Base-by-base conservation (phyloP, 108 stramenopile species). In the Pseudonitzschia multistriata region DNA sequence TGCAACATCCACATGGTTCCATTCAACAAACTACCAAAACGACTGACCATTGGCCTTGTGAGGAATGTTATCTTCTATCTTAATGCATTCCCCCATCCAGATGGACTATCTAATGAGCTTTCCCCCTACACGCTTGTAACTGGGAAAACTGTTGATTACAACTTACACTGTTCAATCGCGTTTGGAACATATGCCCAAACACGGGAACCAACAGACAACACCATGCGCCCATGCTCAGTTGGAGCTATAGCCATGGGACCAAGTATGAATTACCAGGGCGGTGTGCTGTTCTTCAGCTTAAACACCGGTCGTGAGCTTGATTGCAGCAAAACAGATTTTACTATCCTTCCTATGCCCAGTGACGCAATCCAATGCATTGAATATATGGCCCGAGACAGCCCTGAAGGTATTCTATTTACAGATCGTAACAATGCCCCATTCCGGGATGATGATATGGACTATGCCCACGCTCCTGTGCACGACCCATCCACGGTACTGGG, bases 171-270 rank as follows among this genome's bases (percentile, higher is more conserved):
- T 40, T 15, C 25, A 37, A 17, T 66, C 15, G 15, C 64, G 49
- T 66, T 40, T 48, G 76, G 76, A 13, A 40, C 25, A 28, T 77
- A 66, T 66, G 76, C 63, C 19, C 76, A 71, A 48, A 40, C 48
- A 29, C 54, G 54, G 29, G 53, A 77, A 21, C 63, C 65, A 53
- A 70, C 68, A 19, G 54, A 64, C 27, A 77, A 77, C 33, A 60
- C 70, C 3, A 77, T 64, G 52, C 24, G n/a, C 3, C 35, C 70
- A 3, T 22, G 76, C 2, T 56, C 70, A 29, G 21, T 71, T 24
- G 70, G 39, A 14, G 31, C 36, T 4, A 62, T 71, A 15, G 31
- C 6, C 13, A 33, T 71, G 3, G 31, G 70, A 49, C 42, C 60
- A 2, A 35, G 39, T 19, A 45, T 4, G 5, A 49, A 49, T 28